phyloP scores from a whole-genome alignment of 306 rosid genomes.

The Benincasa hispida region DNA sequence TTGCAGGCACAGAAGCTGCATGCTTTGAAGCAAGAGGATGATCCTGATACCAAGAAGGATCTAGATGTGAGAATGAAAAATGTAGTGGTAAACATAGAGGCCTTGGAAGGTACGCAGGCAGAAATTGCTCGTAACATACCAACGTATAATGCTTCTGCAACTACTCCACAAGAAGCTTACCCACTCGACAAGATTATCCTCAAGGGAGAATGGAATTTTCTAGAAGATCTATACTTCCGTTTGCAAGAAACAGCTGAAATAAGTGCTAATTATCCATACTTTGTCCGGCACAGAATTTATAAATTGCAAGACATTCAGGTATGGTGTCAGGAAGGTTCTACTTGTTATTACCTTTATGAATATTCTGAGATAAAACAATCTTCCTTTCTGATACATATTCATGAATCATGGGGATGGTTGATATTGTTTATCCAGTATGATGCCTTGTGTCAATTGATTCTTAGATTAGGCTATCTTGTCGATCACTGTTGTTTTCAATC shows the following conservation, averaged over 20 bases:
- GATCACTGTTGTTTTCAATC: neutral
- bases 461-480: neutral
- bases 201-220: conserved; percentile 55
- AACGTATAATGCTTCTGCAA: conserved; percentile 53
- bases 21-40: conserved; percentile 29
- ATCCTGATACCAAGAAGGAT: conserved; percentile 37
- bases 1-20: conserved; percentile 38
- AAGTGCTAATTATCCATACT: conserved; percentile 39
- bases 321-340: neutral
- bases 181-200: conserved; percentile 63
- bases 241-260: conserved; percentile 23
- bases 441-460: neutral
- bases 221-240: conserved; percentile 44
- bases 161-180: conserved; percentile 63
- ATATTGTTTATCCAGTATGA: neutral
- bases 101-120: conserved; percentile 35
- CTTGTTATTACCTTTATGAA: neutral
- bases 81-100: conserved; percentile 36
- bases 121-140: conserved; percentile 51
- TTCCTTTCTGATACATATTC: neutral
- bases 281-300: conserved; percentile 41
- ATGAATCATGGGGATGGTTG: neutral
- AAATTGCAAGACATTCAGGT: conserved; percentile 50
- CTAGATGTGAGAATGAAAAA: conserved; percentile 45
- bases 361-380: neutral